A percentile compares a stretch with the other conserved stretches of the same genome.
These are phyloP conservation scores for Calophaca sinica DNA, from an alignment of 306 rosid genomes.

Conservation along the genomic window DNA sequence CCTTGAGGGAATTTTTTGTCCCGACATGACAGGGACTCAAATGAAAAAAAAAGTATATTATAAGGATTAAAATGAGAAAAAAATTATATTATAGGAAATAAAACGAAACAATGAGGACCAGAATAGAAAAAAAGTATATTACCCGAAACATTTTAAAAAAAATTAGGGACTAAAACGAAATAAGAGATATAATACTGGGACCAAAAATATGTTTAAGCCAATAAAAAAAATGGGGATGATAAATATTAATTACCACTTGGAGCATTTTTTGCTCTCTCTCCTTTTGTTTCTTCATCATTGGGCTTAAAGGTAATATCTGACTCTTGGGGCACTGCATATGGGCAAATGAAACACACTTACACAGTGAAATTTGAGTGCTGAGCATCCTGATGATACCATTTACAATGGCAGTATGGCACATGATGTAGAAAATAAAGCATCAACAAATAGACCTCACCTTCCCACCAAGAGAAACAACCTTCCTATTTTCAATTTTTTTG, in stretches of 20 bases:
- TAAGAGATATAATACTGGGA: too few relatives aligned
- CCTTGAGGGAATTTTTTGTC: too few relatives aligned
- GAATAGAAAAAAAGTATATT: too few relatives aligned
- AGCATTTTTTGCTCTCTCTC: conserved; percentile 75
- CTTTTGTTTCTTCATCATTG: conserved; percentile 77
- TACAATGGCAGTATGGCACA: neutral
- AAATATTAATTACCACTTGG: conserved; percentile 62
- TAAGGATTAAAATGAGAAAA: too few relatives aligned
- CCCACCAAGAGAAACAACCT: conserved; percentile 82
- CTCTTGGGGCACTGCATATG: conserved; percentile 64
- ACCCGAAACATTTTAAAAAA: too few relatives aligned
- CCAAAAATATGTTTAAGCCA: too few relatives aligned
- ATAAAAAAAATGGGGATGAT: neutral
- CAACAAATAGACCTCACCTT: conserved; percentile 61
- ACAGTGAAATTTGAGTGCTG: conserved; percentile 1
- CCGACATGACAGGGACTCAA: too few relatives aligned
- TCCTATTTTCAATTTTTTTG: conserved; percentile 72
- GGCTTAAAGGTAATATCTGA: conserved; percentile 71
- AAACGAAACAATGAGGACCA: too few relatives aligned
- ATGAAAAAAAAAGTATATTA: too few relatives aligned
- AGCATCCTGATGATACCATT: conserved; percentile 1
- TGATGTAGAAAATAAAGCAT: conserved; percentile 29
- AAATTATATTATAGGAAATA: too few relatives aligned
- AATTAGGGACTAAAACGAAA: too few relatives aligned
- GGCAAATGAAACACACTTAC: conserved; percentile 3